Base-by-base conservation (phyloP, 352 stramenopile genomes). In the Phytophthora pinifolia region DNA sequence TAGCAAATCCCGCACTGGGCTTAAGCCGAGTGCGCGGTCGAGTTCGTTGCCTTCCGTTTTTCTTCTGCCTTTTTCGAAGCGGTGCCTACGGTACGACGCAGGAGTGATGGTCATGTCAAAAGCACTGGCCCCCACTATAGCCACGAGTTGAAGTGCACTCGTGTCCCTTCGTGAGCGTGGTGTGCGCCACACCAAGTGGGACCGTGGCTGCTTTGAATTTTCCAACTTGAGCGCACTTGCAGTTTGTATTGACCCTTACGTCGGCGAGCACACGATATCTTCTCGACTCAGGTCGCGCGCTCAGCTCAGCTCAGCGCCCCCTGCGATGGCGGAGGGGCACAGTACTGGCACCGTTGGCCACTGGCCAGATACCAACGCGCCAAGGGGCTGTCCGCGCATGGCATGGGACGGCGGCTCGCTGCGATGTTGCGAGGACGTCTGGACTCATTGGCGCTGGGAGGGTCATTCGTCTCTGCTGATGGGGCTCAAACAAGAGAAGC, bases 1-100 rank as follows among this genome's bases (percentile, higher is more conserved):
- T 65, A 59, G 59, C 49, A 65, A 72, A 72, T 60, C 33, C 54
- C 46, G 38, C 55, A 73, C 52, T 66, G 52, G 20, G 20, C 20
- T 25, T 3, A 59, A 59, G 37, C 33, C n/a, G 12, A 17, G 63
- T n/a, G 50, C 37, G 50, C 46, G 50, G 25, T 33, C 35, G 39
- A 52, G 33, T 47, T 54, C 15, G 46, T 53, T 57, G 47, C 30
- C 54, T 68, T 65, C 49, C 45, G 55, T 62, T 67, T 72, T 64
- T 67, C 48, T 46, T 69, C 66, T 54, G 38, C 45, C 34, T 36
- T 65, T 65, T 68, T 65, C 49, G 38, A 61, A 41, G 32, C 54
- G 35, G 37, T 53, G 43, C 44, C 43, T 54, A 53, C 46, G 34
- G 37, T 49, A 46, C 29, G 38, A 25, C 17, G 3, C 9, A 50